Conservation (phyloP, 1,139 yeast species). For the Debaryomycetaceae sp. region DNA sequence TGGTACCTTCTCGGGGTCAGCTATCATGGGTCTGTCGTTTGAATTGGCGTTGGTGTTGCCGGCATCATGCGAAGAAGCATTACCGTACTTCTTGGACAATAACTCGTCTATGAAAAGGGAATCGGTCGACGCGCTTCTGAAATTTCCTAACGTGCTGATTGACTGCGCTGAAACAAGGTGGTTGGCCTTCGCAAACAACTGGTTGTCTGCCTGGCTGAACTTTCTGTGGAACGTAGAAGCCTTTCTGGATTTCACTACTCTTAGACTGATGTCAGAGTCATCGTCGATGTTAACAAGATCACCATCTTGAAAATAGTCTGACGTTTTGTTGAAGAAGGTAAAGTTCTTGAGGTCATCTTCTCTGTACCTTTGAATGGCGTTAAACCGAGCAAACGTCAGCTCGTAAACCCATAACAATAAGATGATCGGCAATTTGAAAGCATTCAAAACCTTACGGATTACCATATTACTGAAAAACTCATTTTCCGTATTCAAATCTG, state of each 20-base stretch:
- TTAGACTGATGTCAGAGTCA: constrained; percentile 21
- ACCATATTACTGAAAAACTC: constrained; percentile 2
- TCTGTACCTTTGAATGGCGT: constrained; percentile 9
- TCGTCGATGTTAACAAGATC: constrained; percentile 22
- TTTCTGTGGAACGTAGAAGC: constrained; percentile 12
- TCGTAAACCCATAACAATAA: constrained; percentile 34
- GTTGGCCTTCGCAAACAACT: constrained; percentile 2
- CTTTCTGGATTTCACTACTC: constrained; percentile 20
- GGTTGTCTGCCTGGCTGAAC: constrained; percentile 4
- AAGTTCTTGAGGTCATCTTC: constrained; percentile 27
- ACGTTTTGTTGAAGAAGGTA: constrained; percentile 30
- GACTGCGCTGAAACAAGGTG: constrained; percentile 18
- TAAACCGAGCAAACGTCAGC: constrained; percentile 16
- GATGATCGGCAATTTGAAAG: constrained; percentile 34
- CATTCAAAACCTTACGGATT: constrained; percentile 13
- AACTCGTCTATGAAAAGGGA: constrained; percentile 32
- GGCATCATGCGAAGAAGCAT: constrained; percentile 1
- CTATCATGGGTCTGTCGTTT: background rate
- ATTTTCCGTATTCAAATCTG: constrained; percentile 12
- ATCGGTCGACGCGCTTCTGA: constrained; percentile 35
- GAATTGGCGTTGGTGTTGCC: constrained; percentile 1
- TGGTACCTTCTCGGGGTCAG: background rate
- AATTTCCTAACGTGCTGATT: constrained; percentile 27
- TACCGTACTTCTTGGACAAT: constrained; percentile 23
- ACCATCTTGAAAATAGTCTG: constrained; percentile 26